Evolutionary conservation across 345 rosid genomes (phyloP).

Genomic region (Punica granatum): DNA sequence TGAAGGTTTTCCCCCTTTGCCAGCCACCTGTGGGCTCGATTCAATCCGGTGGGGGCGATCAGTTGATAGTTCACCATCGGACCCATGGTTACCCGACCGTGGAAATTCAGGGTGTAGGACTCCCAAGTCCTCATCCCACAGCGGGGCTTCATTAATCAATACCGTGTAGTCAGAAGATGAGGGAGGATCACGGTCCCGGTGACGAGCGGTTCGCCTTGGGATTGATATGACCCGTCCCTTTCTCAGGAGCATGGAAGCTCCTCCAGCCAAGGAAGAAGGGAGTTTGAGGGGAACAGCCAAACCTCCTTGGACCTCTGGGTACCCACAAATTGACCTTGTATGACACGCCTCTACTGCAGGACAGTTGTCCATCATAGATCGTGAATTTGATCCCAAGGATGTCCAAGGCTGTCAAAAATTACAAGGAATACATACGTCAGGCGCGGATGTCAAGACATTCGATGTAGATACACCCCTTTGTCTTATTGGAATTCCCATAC

Average conservation of each 20-base stretch:
- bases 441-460: too few relatives aligned
- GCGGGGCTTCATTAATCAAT: slow-evolving; percentile 76
- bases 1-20: slow-evolving; percentile 79
- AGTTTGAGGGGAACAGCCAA: slow-evolving; percentile 62
- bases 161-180: slow-evolving; percentile 29
- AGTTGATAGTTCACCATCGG: slow-evolving; percentile 87
- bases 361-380: slow-evolving; percentile 76
- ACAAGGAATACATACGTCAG: neutral
- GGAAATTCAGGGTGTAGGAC: slow-evolving; percentile 92
- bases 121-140: slow-evolving; percentile 90
- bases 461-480: too few relatives aligned
- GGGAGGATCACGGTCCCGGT: slow-evolving; percentile 25
- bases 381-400: slow-evolving; percentile 91
- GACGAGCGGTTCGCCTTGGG: slow-evolving; percentile 32
- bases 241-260: slow-evolving; percentile 15
- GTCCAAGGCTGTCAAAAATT: slow-evolving; percentile 60
- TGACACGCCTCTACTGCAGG: slow-evolving; percentile 61
- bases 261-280: slow-evolving; percentile 24
- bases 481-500: too few relatives aligned
- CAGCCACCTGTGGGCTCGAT: slow-evolving; percentile 73
- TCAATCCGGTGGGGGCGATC: slow-evolving; percentile 62
- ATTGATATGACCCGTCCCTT: slow-evolving; percentile 13
- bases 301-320: slow-evolving; percentile 95
- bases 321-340: slow-evolving; percentile 87
- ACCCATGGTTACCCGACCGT: slow-evolving; percentile 83